Percentiles rank a stretch among this genome's conserved stretches.
phyloP scores from a whole-genome alignment of 192 early-diverging fungal genomes.

The Endogone sp. region DNA sequence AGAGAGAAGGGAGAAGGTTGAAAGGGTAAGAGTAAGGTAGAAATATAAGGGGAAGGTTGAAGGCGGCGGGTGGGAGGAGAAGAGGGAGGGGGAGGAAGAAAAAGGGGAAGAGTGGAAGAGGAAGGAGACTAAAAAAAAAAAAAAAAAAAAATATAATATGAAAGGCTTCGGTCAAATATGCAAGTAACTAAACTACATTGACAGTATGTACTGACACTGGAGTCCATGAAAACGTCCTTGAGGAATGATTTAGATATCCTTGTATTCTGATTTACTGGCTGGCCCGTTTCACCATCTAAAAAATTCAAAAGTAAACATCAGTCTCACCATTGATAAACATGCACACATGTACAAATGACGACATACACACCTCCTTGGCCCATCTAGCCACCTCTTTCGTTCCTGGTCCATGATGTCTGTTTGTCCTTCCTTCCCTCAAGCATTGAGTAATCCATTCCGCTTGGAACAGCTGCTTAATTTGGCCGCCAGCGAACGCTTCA shows the following conservation, averaged over 20 bases:
- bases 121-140: conserved; percentile 17
- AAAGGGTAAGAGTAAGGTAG: too few species aligned
- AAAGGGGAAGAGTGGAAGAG: conserved; percentile 15
- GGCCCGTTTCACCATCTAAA: conserved; percentile 21
- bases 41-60: too few species aligned
- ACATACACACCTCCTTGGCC: conserved; percentile 67
- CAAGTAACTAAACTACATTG: conserved; percentile 1
- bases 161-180: neutral
- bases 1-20: too few species aligned
- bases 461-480: conserved; percentile 60
- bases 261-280: conserved; percentile 13
- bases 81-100: conserved; percentile 1
- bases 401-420: conserved; percentile 37
- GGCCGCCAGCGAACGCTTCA: conserved; percentile 76
- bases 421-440: conserved; percentile 75
- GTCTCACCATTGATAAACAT: conserved; percentile 22
- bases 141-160: conserved; percentile 13
- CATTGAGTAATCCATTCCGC: conserved; percentile 74
- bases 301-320: conserved; percentile 4
- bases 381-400: conserved; percentile 63
- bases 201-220: too few species aligned
- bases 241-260: too few species aligned
- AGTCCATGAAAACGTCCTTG: too few species aligned
- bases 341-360: conserved; percentile 29
- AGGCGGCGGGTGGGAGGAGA: too few species aligned